These are phyloP conservation scores for Elongisporangium prolatum DNA, from an alignment of 352 stramenopile species.

Conservation along the genomic window DNA sequence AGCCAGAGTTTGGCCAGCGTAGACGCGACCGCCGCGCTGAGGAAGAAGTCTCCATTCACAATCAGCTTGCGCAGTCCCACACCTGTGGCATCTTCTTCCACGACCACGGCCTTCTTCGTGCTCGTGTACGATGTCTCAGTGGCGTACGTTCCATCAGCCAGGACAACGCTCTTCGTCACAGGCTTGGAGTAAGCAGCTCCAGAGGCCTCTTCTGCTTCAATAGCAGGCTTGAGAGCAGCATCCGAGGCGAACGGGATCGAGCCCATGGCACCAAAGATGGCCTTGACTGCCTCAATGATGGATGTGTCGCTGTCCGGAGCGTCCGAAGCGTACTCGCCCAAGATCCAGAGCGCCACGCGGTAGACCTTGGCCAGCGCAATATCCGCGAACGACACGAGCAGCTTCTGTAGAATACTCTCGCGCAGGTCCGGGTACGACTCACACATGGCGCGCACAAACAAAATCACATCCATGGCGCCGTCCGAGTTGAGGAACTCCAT, in stretches of 20 bases:
- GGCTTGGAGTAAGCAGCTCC: constrained; percentile 80
- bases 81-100: constrained; percentile 59
- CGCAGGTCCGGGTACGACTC: constrained; percentile 95
- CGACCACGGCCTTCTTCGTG: constrained; percentile 25
- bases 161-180: constrained; percentile 97
- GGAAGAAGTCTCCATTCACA: constrained; percentile 95
- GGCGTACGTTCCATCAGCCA: constrained; percentile 99
- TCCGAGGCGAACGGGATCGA: constrained; percentile 66
- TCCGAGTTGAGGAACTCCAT: constrained; percentile 98
- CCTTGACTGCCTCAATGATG: constrained; percentile 66
- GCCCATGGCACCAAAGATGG: constrained; percentile 89
- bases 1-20: constrained; percentile 97
- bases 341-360: constrained; percentile 96
- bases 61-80: constrained; percentile 86
- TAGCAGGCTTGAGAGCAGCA: constrained; percentile 42
- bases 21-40: constrained; percentile 90
- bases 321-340: constrained; percentile 90
- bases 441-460: constrained; percentile 98
- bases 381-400: constrained; percentile 92
- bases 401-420: constrained; percentile 91
- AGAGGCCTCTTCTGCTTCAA: constrained; percentile 11
- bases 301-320: constrained; percentile 58
- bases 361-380: constrained; percentile 95
- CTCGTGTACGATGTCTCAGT: constrained; percentile 93
- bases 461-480: constrained; percentile 97